Conservation (phyloP, 306 rosid genomes). For the Coriaria nepalensis region DNA sequence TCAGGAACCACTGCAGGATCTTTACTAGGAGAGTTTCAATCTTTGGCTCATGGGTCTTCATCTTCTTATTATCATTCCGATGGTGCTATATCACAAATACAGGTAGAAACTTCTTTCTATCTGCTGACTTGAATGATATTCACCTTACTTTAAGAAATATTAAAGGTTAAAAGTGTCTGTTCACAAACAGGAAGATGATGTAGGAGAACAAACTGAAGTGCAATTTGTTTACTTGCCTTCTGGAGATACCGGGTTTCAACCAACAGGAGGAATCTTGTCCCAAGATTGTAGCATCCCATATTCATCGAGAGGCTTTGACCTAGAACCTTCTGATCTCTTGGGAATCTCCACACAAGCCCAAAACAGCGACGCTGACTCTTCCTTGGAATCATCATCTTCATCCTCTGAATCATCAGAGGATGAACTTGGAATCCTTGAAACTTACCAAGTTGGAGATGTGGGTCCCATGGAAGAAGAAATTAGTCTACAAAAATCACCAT, state of each 20-base stretch:
- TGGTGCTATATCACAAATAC: conserved; percentile 26
- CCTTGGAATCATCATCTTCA: conserved; percentile 19
- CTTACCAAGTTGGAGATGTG: conserved; percentile 22
- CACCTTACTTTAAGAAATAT: too few species aligned
- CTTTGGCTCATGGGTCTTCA: conserved; percentile 32
- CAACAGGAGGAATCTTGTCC: conserved; percentile 36
- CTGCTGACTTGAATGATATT: too few species aligned
- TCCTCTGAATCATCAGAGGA: conserved; percentile 36
- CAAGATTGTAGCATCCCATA: conserved; percentile 37
- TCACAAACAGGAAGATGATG: conserved; percentile 40
- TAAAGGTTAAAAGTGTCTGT: conserved; percentile 1
- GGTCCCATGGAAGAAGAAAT: conserved; percentile 25
- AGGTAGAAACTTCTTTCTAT: too few species aligned
- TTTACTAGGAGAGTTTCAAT: conserved; percentile 37
- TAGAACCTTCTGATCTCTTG: conserved; percentile 20
- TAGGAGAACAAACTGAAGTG: conserved; percentile 48
- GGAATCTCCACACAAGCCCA: conserved; percentile 26
- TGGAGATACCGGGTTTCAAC: conserved; percentile 37
- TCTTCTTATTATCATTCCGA: conserved; percentile 37
- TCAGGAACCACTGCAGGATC: conserved; percentile 49
- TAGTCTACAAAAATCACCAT: conserved; percentile 13
- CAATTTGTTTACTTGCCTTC: conserved; percentile 37
- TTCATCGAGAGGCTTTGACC: conserved; percentile 27
- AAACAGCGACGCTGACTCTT: conserved; percentile 17
- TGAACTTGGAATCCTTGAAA: conserved; percentile 24